Percentiles rank a stretch among this genome's conserved stretches.
phyloP scores from a whole-genome alignment of 306 rosid genomes.

The Vicia villosa region DNA sequence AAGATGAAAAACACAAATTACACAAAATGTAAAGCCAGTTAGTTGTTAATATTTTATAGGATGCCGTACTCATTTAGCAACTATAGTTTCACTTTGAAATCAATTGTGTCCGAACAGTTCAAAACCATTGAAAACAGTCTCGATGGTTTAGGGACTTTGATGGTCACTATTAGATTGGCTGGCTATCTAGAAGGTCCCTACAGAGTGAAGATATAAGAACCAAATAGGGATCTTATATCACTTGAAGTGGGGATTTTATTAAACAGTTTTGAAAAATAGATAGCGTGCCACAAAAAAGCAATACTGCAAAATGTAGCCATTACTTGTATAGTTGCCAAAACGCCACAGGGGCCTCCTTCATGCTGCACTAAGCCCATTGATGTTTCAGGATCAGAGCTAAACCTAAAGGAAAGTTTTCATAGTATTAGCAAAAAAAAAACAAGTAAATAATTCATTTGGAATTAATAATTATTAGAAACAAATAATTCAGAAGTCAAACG shows the following conservation, averaged over 20 bases:
- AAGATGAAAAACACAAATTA: conserved; percentile 24
- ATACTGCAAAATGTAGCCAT: conserved; percentile 45
- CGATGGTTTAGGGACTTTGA: neutral
- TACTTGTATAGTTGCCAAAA: conserved; percentile 98
- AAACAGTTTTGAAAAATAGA: conserved; percentile 25
- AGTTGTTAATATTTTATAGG: conserved; percentile 13
- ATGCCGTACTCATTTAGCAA: conserved; percentile 10
- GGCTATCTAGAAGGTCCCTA: conserved; percentile 20
- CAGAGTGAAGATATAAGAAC: conserved; percentile 11
- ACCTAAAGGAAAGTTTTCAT: conserved; percentile 57
- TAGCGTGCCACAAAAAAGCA: conserved; percentile 31
- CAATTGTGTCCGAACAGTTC: conserved; percentile 11
- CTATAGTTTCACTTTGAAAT: conserved; percentile 25
- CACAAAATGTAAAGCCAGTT: neutral
- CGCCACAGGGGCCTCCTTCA: conserved; percentile 99
- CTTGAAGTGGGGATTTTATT: conserved; percentile 12
- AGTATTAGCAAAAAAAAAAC: conserved; percentile 41
- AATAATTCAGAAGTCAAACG: conserved; percentile 29
- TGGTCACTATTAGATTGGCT: conserved; percentile 26
- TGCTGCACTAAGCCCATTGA: conserved; percentile 98
- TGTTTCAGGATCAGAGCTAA: conserved; percentile 71
- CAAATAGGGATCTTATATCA: conserved; percentile 3
- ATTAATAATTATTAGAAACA: conserved; percentile 30
- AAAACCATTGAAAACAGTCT: conserved; percentile 21
- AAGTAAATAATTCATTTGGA: conserved; percentile 32